Evolutionary conservation across 2,329 filamentous ascomycete genomes (phyloP).

Genomic region (Ophiostoma novo-ulmi): DNA sequence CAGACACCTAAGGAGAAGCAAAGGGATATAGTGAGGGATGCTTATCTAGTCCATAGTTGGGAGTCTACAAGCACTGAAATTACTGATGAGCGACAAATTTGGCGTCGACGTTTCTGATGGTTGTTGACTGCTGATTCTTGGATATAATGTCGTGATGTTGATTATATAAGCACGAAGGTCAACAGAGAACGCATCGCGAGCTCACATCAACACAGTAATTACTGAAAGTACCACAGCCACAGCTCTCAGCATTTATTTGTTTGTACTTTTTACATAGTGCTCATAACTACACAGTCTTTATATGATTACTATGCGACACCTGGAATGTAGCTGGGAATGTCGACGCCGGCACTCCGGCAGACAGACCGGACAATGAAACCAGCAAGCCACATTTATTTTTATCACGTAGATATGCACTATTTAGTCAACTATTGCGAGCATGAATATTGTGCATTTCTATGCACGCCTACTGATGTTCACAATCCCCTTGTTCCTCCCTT

Average conservation of each 20-base stretch:
- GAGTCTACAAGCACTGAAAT: too few species aligned
- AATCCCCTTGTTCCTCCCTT: background rate
- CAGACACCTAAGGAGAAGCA: background rate
- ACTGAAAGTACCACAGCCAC: too few species aligned
- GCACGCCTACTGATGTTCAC: background rate
- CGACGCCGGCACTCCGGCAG: background rate
- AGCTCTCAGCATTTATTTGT: too few species aligned
- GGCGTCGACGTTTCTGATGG: too few species aligned
- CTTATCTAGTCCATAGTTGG: too few species aligned
- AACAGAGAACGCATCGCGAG: background rate
- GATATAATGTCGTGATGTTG: background rate
- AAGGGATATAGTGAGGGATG: background rate
- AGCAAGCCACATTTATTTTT: too few species aligned
- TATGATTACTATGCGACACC: too few species aligned
- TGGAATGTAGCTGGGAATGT: background rate
- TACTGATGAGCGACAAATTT: too few species aligned
- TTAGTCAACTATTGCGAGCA: background rate
- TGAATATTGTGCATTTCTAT: background rate
- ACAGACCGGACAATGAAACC: too few species aligned
- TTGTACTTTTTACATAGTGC: too few species aligned
- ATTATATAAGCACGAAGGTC: background rate
- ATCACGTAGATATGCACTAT: background rate
- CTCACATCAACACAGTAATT: background rate
- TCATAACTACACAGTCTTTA: too few species aligned
- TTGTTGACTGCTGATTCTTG: too few species aligned